Percentiles rank a stretch among this genome's conserved stretches.
These are phyloP conservation scores for Gamsiella multidivaricata DNA, from an alignment of 192 early-diverging fungal species.

Conservation along the genomic window DNA sequence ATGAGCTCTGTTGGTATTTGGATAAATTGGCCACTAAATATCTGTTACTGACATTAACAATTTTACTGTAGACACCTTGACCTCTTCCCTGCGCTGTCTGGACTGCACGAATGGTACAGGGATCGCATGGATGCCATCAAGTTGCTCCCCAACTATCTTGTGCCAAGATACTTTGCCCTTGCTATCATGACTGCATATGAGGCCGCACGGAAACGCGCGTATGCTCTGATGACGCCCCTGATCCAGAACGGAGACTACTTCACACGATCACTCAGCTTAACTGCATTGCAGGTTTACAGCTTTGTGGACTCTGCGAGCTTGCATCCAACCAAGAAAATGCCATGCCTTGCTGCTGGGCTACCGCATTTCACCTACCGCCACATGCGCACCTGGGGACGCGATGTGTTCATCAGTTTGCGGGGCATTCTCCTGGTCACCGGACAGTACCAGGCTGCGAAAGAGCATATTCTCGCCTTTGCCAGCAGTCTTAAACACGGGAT, in stretches of 20 bases:
- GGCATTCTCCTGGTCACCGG: slow-evolving; percentile 89
- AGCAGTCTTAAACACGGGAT: slow-evolving; percentile 92
- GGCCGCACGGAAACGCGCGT: slow-evolving; percentile 71
- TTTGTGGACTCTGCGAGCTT: slow-evolving; percentile 86
- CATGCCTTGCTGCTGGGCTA: slow-evolving; percentile 91
- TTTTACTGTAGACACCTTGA: slow-evolving; percentile 47
- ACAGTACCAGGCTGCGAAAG: slow-evolving; percentile 81
- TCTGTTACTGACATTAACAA: too few species aligned
- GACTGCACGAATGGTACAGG: slow-evolving; percentile 80
- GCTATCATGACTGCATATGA: slow-evolving; percentile 82
- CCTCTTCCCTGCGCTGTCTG: slow-evolving; percentile 29
- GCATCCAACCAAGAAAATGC: slow-evolving; percentile 65
- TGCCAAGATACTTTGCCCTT: slow-evolving; percentile 95
- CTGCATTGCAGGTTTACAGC: slow-evolving; percentile 88
- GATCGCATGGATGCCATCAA: slow-evolving; percentile 79
- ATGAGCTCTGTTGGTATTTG: too few species aligned
- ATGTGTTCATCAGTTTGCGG: slow-evolving; percentile 92
- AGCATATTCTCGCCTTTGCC: slow-evolving; percentile 92
- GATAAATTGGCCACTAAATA: too few species aligned
- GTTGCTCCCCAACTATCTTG: slow-evolving; percentile 80
- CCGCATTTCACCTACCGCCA: slow-evolving; percentile 93
- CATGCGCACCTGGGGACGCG: slow-evolving; percentile 99
- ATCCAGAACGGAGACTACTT: slow-evolving; percentile 72
- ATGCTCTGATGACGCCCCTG: slow-evolving; percentile 69
- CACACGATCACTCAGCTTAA: slow-evolving; percentile 77